Percentiles rank a stretch among this genome's conserved stretches.
Conservation (phyloP, 371 early-diverging fungal species). For the Circinella minor region DNA sequence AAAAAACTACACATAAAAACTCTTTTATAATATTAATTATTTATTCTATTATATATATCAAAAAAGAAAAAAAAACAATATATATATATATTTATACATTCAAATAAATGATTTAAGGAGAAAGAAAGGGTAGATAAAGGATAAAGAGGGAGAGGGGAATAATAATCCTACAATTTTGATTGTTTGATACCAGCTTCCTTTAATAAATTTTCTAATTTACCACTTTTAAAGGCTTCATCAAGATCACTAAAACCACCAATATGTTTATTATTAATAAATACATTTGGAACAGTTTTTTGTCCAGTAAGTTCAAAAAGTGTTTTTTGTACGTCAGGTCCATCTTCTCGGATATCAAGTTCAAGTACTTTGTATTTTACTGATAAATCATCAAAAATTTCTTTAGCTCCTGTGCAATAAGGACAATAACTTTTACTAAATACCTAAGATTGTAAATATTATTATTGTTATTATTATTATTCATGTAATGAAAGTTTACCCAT, state of each 20-base stretch:
- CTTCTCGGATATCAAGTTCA: slow-evolving; percentile 61
- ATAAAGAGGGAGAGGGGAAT: no score
- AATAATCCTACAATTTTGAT: slow-evolving; percentile 19
- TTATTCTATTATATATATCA: no score
- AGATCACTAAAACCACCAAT: slow-evolving; percentile 87
- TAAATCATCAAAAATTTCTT: slow-evolving; percentile 62
- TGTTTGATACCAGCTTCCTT: slow-evolving; percentile 34
- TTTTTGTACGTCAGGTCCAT: slow-evolving; percentile 82
- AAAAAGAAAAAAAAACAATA: no score
- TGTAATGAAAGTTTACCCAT: no score
- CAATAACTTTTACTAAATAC: slow-evolving; percentile 90
- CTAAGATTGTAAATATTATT: slow-evolving; percentile 16
- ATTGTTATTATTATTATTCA: not conserved
- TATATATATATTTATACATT: no score
- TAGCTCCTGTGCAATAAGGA: slow-evolving; percentile 82
- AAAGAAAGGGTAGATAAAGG: no score
- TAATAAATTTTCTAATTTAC: slow-evolving; percentile 62
- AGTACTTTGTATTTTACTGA: slow-evolving; percentile 53
- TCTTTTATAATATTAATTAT: no score
- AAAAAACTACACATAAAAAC: no score
- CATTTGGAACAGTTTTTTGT: slow-evolving; percentile 92
- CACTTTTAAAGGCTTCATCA: slow-evolving; percentile 53
- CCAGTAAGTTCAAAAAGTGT: slow-evolving; percentile 72
- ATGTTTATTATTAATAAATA: slow-evolving; percentile 81
- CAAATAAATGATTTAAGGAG: no score